Evolutionary conservation across 2,329 filamentous ascomycete species (phyloP).

Genomic region (Hymenoscyphus linearis): DNA sequence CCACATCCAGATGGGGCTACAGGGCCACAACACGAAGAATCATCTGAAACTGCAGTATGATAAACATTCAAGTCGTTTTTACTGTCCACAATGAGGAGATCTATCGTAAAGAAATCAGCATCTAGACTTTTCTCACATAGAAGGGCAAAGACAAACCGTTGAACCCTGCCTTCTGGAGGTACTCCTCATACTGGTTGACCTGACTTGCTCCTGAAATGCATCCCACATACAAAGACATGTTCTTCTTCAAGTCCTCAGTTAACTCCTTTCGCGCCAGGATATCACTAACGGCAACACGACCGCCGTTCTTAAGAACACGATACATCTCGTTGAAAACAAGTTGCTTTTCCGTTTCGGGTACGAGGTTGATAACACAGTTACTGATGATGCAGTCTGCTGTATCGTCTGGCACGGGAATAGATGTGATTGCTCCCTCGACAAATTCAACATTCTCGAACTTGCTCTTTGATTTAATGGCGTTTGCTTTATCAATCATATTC

Average conservation of each 20-base stretch:
- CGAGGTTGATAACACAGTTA: slow-evolving; percentile 60
- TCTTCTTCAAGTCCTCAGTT: slow-evolving; percentile 41
- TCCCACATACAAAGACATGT: slow-evolving; percentile 52
- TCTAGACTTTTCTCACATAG: background rate
- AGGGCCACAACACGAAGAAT: background rate
- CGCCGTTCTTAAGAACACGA: slow-evolving; percentile 51
- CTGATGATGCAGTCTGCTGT: slow-evolving; percentile 53
- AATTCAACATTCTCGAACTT: slow-evolving; percentile 44
- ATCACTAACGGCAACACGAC: slow-evolving; percentile 54
- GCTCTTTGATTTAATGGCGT: slow-evolving; percentile 38
- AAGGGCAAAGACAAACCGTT: slow-evolving; percentile 32
- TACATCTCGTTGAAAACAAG: slow-evolving; percentile 52
- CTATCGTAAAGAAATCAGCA: slow-evolving; percentile 22
- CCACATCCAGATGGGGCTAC: slow-evolving; percentile 5
- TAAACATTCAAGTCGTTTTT: slow-evolving; percentile 45
- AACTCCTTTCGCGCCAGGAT: slow-evolving; percentile 49
- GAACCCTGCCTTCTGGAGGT: slow-evolving; percentile 47
- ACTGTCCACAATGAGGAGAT: slow-evolving; percentile 41
- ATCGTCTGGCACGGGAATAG: slow-evolving; percentile 38
- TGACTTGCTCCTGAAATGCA: slow-evolving; percentile 54
- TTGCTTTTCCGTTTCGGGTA: slow-evolving; percentile 47
- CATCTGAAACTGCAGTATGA: slow-evolving; percentile 21
- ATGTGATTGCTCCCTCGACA: slow-evolving; percentile 46
- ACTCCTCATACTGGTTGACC: slow-evolving; percentile 46
- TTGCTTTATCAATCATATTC: slow-evolving; percentile 51